Evolutionary conservation across 192 early-diverging fungal genomes (phyloP).

Genomic region (Chytriomyces confervae): DNA sequence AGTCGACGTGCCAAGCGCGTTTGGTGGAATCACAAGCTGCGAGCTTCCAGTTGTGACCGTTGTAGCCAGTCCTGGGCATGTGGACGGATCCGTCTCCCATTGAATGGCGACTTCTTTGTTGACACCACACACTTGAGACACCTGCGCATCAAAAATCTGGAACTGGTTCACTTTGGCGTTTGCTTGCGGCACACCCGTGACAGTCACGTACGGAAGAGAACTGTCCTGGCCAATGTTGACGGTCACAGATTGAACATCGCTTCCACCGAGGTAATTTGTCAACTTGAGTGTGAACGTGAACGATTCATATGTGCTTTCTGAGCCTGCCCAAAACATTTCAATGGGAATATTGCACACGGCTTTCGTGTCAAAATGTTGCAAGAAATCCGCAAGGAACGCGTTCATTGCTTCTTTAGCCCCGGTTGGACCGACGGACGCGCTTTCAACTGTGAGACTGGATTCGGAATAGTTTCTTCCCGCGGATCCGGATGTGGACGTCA

Average conservation of each 20-base stretch:
- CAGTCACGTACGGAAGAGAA: constrained; percentile 5
- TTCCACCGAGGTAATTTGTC: constrained; percentile 29
- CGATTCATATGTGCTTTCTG: not conserved
- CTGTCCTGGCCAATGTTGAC: constrained; percentile 12
- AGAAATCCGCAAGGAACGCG: constrained; percentile 10
- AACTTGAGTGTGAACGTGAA: constrained; percentile 26
- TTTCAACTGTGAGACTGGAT: not conserved
- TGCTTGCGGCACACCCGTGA: constrained; percentile 1
- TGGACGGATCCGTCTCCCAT: not conserved
- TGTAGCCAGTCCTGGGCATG: constrained; percentile 28
- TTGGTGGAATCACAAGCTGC: constrained; percentile 27
- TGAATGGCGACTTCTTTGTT: constrained; percentile 7
- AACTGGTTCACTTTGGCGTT: constrained; percentile 30
- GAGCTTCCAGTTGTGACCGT: not conserved
- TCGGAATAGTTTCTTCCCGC: constrained; percentile 31
- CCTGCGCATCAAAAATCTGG: constrained; percentile 18
- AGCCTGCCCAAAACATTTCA: not conserved
- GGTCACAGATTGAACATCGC: not conserved
- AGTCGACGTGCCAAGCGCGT: constrained; percentile 7
- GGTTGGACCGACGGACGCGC: not conserved
- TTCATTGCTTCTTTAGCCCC: not conserved
- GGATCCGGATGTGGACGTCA: constrained; percentile 26
- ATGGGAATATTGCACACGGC: constrained; percentile 20
- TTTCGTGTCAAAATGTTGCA: constrained; percentile 3
- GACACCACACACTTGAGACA: constrained; percentile 8